Percentiles rank a stretch among this genome's conserved stretches.
These are phyloP conservation scores for Candida pseudofarinosa DNA, from an alignment of 805 yeast genomes.

Conservation along the genomic window DNA sequence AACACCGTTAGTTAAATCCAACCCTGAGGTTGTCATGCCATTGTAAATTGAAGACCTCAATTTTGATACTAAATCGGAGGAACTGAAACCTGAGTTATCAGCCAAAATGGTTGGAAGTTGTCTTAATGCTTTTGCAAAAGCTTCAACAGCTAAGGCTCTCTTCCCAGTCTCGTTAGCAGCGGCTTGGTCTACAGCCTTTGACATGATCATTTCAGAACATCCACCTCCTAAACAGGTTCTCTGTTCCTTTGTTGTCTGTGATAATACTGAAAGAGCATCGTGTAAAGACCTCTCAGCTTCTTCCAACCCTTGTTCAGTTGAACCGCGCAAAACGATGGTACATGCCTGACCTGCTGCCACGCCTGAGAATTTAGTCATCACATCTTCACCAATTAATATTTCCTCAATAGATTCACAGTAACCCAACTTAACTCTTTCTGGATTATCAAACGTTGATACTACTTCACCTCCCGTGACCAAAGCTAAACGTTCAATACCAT, in stretches of 20 bases:
- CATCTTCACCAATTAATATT: constrained; percentile 87
- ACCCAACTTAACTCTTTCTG: constrained; percentile 82
- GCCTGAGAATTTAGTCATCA: constrained; percentile 90
- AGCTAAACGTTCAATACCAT: constrained; percentile 94
- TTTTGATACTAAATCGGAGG: constrained; percentile 86
- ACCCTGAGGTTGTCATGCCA: constrained; percentile 89
- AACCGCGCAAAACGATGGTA: constrained; percentile 80
- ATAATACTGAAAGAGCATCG: constrained; percentile 91
- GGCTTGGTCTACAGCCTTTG: constrained; percentile 89
- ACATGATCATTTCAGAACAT: constrained; percentile 86
- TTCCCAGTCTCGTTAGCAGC: constrained; percentile 93
- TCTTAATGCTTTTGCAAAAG: constrained; percentile 90
- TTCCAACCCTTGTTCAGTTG: constrained; percentile 44
- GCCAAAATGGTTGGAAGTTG: constrained; percentile 94
- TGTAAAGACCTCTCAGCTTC: constrained; percentile 61
- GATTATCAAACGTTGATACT: constrained; percentile 91
- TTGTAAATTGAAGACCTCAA: constrained; percentile 86
- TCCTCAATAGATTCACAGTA: constrained; percentile 89
- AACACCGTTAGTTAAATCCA: constrained; percentile 77
- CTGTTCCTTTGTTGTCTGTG: constrained; percentile 91
- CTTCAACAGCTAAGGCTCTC: constrained; percentile 89
- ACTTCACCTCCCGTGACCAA: constrained; percentile 98
- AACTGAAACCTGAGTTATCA: constrained; percentile 95
- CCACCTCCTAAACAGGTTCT: constrained; percentile 94
- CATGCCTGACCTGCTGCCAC: constrained; percentile 95